Evolutionary conservation across 2,329 filamentous ascomycete genomes (phyloP).

Genomic region (Botrytis aclada): DNA sequence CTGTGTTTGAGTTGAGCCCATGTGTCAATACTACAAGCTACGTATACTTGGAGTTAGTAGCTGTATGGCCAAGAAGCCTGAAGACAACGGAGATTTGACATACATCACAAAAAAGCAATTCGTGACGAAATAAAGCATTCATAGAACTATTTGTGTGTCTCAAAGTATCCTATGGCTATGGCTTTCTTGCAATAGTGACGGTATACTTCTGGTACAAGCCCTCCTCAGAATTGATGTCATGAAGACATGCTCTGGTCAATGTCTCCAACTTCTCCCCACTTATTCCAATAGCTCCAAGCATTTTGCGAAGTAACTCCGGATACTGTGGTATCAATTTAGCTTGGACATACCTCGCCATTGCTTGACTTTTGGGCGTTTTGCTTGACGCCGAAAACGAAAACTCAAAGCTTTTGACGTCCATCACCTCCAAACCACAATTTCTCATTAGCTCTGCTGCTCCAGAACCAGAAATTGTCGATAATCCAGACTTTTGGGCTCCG

Average conservation of each 20-base stretch:
- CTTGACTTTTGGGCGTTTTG: conserved; percentile 11
- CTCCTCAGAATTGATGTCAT: conserved; percentile 8
- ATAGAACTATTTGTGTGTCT: neutral
- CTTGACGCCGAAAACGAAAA: conserved; percentile 11
- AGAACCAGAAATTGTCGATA: conserved; percentile 6
- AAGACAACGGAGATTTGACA: neutral
- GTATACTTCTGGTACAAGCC: conserved; percentile 18
- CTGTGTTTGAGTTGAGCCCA: neutral
- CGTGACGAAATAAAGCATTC: too few relatives aligned
- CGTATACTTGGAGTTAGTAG: neutral
- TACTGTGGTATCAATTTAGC: conserved; percentile 18
- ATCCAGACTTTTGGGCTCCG: neutral
- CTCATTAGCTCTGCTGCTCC: neutral
- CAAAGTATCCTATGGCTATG: neutral
- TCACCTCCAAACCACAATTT: conserved; percentile 2
- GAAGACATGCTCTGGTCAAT: conserved; percentile 14
- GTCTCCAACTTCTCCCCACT: conserved; percentile 5
- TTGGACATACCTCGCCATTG: conserved; percentile 17
- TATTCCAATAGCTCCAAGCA: conserved; percentile 2
- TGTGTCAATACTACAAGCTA: neutral
- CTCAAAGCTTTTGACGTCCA: conserved; percentile 8
- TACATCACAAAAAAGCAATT: neutral
- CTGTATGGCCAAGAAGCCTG: neutral
- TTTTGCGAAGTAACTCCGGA: conserved; percentile 10
- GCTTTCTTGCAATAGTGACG: conserved; percentile 15